Conservation (phyloP, 441 rosid genomes). For the Syzygium syzygioides region DNA sequence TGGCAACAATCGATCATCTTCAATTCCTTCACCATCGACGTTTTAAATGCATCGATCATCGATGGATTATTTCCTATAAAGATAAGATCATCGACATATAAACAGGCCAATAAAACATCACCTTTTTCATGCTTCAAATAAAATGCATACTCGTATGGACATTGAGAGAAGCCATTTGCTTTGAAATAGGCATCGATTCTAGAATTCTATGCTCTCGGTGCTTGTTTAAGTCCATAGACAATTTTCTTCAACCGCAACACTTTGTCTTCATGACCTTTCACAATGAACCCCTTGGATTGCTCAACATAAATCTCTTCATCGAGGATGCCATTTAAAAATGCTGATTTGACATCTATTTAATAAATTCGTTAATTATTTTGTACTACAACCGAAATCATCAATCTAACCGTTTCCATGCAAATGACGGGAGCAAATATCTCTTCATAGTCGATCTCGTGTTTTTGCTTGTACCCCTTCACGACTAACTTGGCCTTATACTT, state of each 20-base stretch:
- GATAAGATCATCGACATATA: not conserved
- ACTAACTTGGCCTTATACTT: too few species aligned
- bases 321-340: not conserved
- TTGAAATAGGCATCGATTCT: not conserved
- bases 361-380: not conserved
- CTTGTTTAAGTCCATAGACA: not conserved
- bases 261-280: not conserved
- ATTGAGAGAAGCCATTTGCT: not conserved
- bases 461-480: too few species aligned
- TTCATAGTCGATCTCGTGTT: too few species aligned
- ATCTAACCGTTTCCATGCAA: not conserved
- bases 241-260: not conserved
- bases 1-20: not conserved
- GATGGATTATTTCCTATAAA: not conserved
- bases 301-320: not conserved
- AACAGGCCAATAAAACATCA: not conserved
- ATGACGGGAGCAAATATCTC: too few species aligned
- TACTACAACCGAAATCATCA: not conserved
- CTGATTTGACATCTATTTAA: not conserved
- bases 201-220: not conserved
- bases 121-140: not conserved
- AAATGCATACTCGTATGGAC: not conserved
- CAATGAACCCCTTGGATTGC: not conserved
- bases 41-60: not conserved
- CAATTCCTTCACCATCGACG: not conserved